Evolutionary conservation across 345 rosid genomes (phyloP).

Genomic region (Moricandia arvensis): DNA sequence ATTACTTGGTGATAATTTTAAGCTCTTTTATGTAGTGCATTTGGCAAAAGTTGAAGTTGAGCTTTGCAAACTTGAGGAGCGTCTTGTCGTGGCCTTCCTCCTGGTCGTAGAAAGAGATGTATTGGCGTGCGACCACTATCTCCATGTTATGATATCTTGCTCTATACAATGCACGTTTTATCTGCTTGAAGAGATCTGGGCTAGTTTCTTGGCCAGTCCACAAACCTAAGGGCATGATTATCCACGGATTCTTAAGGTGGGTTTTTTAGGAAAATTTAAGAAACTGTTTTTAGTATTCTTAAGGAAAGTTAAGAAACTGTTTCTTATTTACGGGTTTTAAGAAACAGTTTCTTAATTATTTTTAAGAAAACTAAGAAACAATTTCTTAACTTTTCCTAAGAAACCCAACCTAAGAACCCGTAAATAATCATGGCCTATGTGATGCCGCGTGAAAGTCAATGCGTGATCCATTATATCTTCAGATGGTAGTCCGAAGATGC

Average conservation of each 20-base stretch:
- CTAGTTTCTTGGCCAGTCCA: not conserved
- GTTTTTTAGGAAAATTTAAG: too few relatives aligned
- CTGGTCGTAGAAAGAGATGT: not conserved
- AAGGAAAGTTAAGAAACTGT: too few relatives aligned
- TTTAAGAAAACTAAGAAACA: too few relatives aligned
- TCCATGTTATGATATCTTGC: not conserved
- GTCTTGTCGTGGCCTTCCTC: not conserved
- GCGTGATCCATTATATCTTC: constrained; percentile 7
- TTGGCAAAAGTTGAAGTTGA: not conserved
- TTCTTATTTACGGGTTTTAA: too few relatives aligned
- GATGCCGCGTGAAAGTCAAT: not conserved
- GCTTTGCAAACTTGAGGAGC: not conserved
- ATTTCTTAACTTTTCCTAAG: too few relatives aligned
- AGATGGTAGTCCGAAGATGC: not conserved
- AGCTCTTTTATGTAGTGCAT: not conserved
- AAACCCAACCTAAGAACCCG: too few relatives aligned
- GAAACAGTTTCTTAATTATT: too few relatives aligned
- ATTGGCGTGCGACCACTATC: not conserved
- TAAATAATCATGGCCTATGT: too few relatives aligned
- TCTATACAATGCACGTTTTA: not conserved
- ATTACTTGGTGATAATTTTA: not conserved
- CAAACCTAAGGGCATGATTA: not conserved
- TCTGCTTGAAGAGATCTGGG: not conserved
- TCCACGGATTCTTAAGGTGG: too few relatives aligned
- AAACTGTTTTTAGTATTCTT: too few relatives aligned